A percentile compares a stretch with the other conserved stretches of the same genome.
These are phyloP conservation scores for Acephala macrosclerotiorum DNA, from an alignment of 2,329 filamentous ascomycete species.

Conservation along the genomic window DNA sequence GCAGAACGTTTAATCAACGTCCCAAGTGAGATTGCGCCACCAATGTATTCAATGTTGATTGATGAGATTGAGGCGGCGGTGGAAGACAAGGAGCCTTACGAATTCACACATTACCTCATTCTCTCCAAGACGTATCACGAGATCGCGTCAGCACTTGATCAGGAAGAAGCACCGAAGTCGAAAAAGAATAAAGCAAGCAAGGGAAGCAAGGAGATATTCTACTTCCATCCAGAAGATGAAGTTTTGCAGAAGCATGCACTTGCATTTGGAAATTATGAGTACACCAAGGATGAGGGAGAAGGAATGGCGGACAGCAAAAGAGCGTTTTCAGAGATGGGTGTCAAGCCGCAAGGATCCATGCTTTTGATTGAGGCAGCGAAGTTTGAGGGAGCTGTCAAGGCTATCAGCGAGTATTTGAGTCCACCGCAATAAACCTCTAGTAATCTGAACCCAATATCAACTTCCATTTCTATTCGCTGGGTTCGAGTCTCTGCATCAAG, in stretches of 20 bases:
- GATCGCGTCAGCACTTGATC: slow-evolving; percentile 80
- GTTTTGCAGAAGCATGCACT: slow-evolving; percentile 79
- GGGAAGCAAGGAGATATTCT: slow-evolving; percentile 71
- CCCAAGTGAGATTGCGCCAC: slow-evolving; percentile 89
- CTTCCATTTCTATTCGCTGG: slow-evolving; percentile 1
- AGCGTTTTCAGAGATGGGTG: slow-evolving; percentile 91
- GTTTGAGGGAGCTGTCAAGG: slow-evolving; percentile 79
- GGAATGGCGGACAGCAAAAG: slow-evolving; percentile 88
- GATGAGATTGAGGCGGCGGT: slow-evolving; percentile 91
- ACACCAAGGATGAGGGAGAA: slow-evolving; percentile 79
- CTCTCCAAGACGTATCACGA: slow-evolving; percentile 93
- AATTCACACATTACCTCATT: slow-evolving; percentile 92
- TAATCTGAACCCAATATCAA: slow-evolving; percentile 30
- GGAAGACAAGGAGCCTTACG: slow-evolving; percentile 89
- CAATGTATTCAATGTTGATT: slow-evolving; percentile 92
- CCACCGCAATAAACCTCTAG: slow-evolving; percentile 51
- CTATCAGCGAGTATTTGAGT: slow-evolving; percentile 76
- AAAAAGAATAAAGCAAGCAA: slow-evolving; percentile 74
- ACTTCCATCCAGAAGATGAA: slow-evolving; percentile 97
- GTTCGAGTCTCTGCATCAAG: slow-evolving; percentile 82
- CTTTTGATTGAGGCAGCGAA: slow-evolving; percentile 84
- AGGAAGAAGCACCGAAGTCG: slow-evolving; percentile 65
- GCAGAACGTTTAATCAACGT: slow-evolving; percentile 96
- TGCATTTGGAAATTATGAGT: slow-evolving; percentile 75
- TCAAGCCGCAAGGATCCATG: slow-evolving; percentile 83